Evolutionary conservation across 2,329 filamentous ascomycete genomes (phyloP).

Genomic region (Claviceps sorghi): DNA sequence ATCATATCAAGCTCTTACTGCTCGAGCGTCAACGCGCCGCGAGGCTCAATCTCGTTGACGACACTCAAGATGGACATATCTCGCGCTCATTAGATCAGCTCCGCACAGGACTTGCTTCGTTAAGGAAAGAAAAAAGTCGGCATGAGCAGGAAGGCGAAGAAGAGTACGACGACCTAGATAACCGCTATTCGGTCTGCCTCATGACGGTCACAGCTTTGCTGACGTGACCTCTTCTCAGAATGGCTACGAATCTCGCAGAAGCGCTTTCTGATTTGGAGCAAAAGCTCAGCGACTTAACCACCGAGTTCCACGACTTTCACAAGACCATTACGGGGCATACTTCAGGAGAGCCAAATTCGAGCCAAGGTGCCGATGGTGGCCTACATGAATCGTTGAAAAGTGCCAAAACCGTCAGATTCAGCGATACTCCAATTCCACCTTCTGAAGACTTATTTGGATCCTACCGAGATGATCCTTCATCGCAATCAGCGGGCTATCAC

Average conservation of each 20-base stretch:
- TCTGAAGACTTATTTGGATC: slow-evolving; percentile 33
- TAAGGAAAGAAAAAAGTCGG: slow-evolving; percentile 50
- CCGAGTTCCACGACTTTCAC: slow-evolving; percentile 62
- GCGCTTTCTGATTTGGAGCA: slow-evolving; percentile 54
- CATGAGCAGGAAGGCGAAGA: slow-evolving; percentile 51
- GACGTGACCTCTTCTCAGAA: slow-evolving; percentile 19
- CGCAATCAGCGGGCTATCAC: slow-evolving; percentile 39
- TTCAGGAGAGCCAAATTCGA: slow-evolving; percentile 49
- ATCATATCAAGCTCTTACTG: slow-evolving; percentile 92
- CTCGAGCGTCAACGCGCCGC: slow-evolving; percentile 81
- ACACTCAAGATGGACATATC: slow-evolving; percentile 77
- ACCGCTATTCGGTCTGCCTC: neutral
- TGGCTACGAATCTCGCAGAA: slow-evolving; percentile 38
- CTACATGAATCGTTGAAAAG: slow-evolving; percentile 39
- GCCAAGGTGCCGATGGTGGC: slow-evolving; percentile 47
- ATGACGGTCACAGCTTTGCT: slow-evolving; percentile 1
- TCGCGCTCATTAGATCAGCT: slow-evolving; percentile 78
- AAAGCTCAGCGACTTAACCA: slow-evolving; percentile 62
- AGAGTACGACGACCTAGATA: slow-evolving; percentile 25
- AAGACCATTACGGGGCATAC: slow-evolving; percentile 33
- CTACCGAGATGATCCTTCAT: slow-evolving; percentile 55
- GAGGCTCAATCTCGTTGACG: slow-evolving; percentile 61
- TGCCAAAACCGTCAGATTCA: slow-evolving; percentile 75
- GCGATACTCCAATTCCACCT: slow-evolving; percentile 40
- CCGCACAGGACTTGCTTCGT: slow-evolving; percentile 57